These are phyloP conservation scores for Pseudocercospora macadamiae DNA, from an alignment of 2,329 filamentous ascomycete species.

Conservation along the genomic window DNA sequence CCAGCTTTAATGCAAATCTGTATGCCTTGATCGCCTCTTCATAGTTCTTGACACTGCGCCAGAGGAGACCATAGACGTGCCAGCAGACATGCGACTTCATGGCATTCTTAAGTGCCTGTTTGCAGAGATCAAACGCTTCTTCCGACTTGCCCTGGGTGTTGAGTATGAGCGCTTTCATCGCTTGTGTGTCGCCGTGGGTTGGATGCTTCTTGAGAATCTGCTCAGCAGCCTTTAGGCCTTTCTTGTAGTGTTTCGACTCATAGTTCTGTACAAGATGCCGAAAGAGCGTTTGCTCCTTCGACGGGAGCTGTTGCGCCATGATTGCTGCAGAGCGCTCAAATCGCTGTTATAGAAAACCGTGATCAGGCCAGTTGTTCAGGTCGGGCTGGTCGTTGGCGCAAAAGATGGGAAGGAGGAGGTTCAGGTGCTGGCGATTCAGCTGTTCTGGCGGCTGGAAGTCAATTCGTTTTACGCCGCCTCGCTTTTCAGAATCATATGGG, in stretches of 20 bases:
- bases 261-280: constrained; percentile 93
- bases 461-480: background rate
- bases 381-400: background rate
- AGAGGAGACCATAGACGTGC: constrained; percentile 97
- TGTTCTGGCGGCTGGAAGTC: background rate
- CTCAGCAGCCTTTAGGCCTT: constrained; percentile 84
- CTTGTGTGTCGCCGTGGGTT: constrained; percentile 96
- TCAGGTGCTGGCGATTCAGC: background rate
- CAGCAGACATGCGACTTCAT: constrained; percentile 99
- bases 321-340: background rate
- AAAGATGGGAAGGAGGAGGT: background rate
- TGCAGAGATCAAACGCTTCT: constrained; percentile 91
- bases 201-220: constrained; percentile 94
- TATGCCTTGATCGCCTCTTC: constrained; percentile 99
- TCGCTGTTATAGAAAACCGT: background rate
- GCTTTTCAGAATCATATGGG: background rate
- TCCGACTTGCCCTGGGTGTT: constrained; percentile 90
- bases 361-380: background rate
- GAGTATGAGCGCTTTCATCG: constrained; percentile 97
- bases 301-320: constrained; percentile 54
- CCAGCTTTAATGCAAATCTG: constrained; percentile 88
- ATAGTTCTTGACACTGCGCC: constrained; percentile 93
- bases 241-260: constrained; percentile 97
- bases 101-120: constrained; percentile 87
- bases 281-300: constrained; percentile 94